Base-by-base conservation (phyloP, 768 basidiomycete genomes). In the Tulasnella sp. region DNA sequence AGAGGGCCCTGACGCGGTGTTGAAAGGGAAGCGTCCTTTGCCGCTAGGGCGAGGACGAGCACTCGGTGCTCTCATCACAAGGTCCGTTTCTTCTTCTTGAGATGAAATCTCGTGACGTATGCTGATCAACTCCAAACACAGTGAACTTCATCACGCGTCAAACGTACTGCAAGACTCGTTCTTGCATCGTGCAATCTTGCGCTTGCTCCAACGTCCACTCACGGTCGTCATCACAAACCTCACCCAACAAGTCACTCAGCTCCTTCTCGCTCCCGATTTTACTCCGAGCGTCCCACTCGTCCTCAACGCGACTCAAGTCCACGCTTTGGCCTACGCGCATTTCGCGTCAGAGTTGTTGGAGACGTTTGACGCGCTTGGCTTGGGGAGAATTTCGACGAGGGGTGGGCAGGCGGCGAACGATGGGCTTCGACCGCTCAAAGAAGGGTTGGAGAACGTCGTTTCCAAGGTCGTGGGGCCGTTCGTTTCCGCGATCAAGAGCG, bases 331-430 rank as follows among this genome's bases (percentile, higher is more conserved):
- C 1, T 84, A 91, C 52, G 88, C 90, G 2, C 86, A 86, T 19
- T 91, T 94, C 79, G 89, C 91, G 29, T 90, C 90, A 58, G 93
- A 94, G 81, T 83, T 94, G 69, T 85, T 93, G 34, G 88, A 89
- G 79, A 86, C 85, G 19, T 92, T 93, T 73, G 91, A 93, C 81
- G 86, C 89, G 29, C 83, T 91, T 38, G 85, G 85, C 67, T 83
- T 93, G 4, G 91, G 91, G 12, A 82, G 71, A 83, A 83, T 34
- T 17, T 54, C 70, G 78, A 79, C 82, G 71, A 86, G 91, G 69
- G 88, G 40, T 15, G 58, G 29, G 6, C 78, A 25, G 38, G 54
- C 87, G 25, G 54, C 72, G 0, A 58, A 74, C n/a, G 92, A 93
- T 78, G 91, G 91, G 1, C 82, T 94, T 71, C 91, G 89, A 81